These are phyloP conservation scores for Collariella sp. DNA, from an alignment of 495 filamentous ascomycete species.

Conservation along the genomic window DNA sequence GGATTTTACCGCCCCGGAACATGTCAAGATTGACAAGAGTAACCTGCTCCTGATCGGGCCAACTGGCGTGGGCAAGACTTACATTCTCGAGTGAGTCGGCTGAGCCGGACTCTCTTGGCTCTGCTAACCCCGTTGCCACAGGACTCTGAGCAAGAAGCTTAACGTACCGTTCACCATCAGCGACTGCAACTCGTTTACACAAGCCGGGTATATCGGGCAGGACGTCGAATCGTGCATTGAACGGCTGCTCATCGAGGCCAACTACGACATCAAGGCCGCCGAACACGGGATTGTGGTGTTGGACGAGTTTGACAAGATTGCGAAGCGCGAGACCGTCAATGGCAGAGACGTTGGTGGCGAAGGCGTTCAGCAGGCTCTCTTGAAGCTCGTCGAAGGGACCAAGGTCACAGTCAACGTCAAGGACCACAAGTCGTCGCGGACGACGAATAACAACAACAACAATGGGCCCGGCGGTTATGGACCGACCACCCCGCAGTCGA, in stretches of 20 bases:
- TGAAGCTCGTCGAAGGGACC: constrained; percentile 95
- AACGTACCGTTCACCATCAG: constrained; percentile 96
- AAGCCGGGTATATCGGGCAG: constrained; percentile 95
- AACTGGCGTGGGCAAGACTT: constrained; percentile 92
- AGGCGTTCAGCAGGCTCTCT: constrained; percentile 89
- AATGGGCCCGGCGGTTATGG: constrained; percentile 32
- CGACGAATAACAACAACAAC: constrained; percentile 33
- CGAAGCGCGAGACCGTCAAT: constrained; percentile 46
- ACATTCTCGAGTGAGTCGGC: constrained; percentile 65
- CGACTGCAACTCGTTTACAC: constrained; percentile 94
- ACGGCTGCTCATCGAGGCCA: constrained; percentile 76
- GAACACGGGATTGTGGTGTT: constrained; percentile 92
- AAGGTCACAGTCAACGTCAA: constrained; percentile 85
- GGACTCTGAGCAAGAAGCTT: constrained; percentile 49
- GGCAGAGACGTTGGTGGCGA: constrained; percentile 79
- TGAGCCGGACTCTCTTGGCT: neutral
- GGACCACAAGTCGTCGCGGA: constrained; percentile 54
- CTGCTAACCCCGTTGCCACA: constrained; percentile 12
- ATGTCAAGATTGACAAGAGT: constrained; percentile 85
- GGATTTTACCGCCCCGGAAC: constrained; percentile 41
- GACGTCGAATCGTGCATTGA: constrained; percentile 92
- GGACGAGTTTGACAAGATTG: constrained; percentile 96
- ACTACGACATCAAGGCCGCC: constrained; percentile 77
- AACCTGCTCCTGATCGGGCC: constrained; percentile 91
- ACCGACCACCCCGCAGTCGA: constrained; percentile 26